A percentile compares a stretch with the other conserved stretches of the same genome.
These are phyloP conservation scores for Shiraia sp. DNA, from an alignment of 2,329 filamentous ascomycete genomes.

Conservation along the genomic window DNA sequence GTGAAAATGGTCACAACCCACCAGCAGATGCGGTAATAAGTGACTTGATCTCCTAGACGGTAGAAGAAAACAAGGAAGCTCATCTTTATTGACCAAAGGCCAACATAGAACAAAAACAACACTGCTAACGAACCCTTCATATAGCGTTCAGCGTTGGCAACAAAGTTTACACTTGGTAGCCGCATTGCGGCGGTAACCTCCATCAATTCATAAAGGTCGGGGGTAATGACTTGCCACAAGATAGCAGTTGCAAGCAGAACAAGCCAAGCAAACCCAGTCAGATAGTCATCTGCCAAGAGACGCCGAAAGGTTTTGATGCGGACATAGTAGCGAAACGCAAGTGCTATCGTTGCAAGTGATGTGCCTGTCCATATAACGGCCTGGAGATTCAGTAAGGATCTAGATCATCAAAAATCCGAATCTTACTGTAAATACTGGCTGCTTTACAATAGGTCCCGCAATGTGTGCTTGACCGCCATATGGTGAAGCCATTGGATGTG, in stretches of 20 bases:
- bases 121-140: neutral
- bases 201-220: conserved; percentile 3
- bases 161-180: conserved; percentile 1
- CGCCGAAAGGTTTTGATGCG: conserved; percentile 4
- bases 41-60: conserved; percentile 6
- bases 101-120: conserved; percentile 10
- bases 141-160: neutral
- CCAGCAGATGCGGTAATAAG: conserved; percentile 4
- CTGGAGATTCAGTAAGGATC: neutral
- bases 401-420: neutral
- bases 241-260: conserved; percentile 6
- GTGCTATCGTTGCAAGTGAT: conserved; percentile 1
- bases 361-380: neutral
- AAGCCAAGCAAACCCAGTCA: conserved; percentile 9
- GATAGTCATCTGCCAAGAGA: conserved; percentile 5
- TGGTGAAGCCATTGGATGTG: neutral
- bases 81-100: conserved; percentile 13
- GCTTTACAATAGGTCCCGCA: neutral
- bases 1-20: conserved; percentile 9
- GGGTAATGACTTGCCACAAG: conserved; percentile 5
- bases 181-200: conserved; percentile 1
- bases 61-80: conserved; percentile 17
- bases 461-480: neutral
- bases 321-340: conserved; percentile 6
- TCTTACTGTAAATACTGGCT: neutral